Evolutionary conservation across 768 basidiomycete species (phyloP).

Genomic region (Cystofilobasidium macerans): DNA sequence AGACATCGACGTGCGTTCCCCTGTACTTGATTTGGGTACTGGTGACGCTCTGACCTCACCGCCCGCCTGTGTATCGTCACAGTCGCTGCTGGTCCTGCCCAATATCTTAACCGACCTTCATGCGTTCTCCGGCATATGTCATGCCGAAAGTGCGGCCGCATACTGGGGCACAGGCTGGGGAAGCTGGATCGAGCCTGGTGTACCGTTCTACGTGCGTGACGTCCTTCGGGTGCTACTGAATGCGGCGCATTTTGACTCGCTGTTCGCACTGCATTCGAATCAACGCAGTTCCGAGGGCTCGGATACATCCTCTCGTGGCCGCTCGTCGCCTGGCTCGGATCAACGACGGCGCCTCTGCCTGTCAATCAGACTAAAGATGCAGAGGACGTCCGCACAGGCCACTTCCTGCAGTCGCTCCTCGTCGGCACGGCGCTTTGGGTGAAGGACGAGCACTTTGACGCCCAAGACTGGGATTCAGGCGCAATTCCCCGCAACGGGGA

Average conservation of each 20-base stretch:
- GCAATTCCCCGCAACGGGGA: not conserved
- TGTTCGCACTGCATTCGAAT: no score
- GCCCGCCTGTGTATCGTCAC: not conserved
- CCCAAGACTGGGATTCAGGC: not conserved
- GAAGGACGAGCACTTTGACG: not conserved
- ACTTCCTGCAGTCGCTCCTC: not conserved
- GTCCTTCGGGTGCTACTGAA: not conserved
- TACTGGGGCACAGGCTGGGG: not conserved
- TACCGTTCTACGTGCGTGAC: not conserved
- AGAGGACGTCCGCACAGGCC: not conserved
- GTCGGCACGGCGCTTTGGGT: not conserved
- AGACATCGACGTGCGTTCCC: not conserved
- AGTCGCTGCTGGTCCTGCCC: not conserved
- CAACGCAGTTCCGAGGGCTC: not conserved
- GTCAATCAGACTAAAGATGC: not conserved
- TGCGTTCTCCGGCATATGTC: not conserved
- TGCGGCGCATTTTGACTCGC: not conserved
- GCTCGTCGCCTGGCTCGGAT: not conserved
- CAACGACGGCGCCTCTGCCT: not conserved
- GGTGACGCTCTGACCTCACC: not conserved
- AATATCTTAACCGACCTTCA: not conserved
- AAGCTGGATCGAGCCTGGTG: not conserved
- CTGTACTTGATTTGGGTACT: not conserved
- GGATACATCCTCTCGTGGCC: not conserved
- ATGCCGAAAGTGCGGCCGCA: not conserved